Conservation (phyloP, 768 basidiomycete genomes). For the Leucocoprinus leucothites region DNA sequence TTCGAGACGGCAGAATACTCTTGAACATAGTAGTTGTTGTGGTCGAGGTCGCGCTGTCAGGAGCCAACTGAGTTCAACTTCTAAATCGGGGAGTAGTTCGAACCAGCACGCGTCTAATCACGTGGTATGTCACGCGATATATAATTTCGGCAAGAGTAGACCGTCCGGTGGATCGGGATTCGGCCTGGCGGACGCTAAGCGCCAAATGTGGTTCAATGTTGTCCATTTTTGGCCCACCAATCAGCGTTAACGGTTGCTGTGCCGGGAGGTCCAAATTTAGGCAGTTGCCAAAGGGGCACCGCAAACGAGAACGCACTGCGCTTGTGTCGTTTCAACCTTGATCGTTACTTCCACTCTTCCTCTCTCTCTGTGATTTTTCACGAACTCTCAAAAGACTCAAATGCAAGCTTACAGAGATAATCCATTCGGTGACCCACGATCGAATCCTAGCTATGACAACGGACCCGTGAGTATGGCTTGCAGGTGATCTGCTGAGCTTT, state of each 20-base stretch:
- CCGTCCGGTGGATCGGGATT: no score
- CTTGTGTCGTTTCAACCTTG: neutral
- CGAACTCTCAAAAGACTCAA: no score
- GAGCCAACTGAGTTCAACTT: slow-evolving; percentile 21
- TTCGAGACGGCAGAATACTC: slow-evolving; percentile 69
- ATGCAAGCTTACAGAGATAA: slow-evolving; percentile 10
- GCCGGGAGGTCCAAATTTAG: neutral
- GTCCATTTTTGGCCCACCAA: neutral
- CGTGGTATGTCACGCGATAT: slow-evolving; percentile 21
- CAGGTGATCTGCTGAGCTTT: neutral
- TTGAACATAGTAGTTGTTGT: slow-evolving; percentile 62
- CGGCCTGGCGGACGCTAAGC: no score
- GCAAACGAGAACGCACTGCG: neutral
- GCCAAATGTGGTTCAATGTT: neutral
- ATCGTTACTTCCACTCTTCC: neutral
- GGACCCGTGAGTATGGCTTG: neutral
- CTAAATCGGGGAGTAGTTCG: slow-evolving; percentile 31
- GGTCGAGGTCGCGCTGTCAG: slow-evolving; percentile 11
- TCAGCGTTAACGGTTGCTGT: neutral
- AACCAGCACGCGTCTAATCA: slow-evolving; percentile 29
- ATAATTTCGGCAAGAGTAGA: no score
- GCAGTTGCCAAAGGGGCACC: neutral
- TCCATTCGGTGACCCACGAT: neutral
- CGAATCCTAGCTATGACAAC: neutral
- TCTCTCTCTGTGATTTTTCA: neutral